A percentile compares a stretch with the other conserved stretches of the same genome.
These are phyloP conservation scores for Russula abietina DNA, from an alignment of 768 basidiomycete species.

Conservation along the genomic window DNA sequence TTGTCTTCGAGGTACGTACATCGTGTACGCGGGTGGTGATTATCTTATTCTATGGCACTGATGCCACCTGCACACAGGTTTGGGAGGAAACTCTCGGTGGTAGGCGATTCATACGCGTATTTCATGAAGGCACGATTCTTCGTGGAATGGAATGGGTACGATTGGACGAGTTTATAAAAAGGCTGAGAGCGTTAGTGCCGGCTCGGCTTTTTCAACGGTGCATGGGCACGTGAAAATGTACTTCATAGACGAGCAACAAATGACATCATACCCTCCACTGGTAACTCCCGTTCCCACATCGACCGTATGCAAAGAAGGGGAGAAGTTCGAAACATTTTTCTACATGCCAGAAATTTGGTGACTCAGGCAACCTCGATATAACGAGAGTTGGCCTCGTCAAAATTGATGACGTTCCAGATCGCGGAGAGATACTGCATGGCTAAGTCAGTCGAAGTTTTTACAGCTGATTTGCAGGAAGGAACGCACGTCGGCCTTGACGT, in stretches of 20 bases:
- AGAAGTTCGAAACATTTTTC: neutral
- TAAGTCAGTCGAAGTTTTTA: constrained; percentile 1
- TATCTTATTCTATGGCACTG: neutral
- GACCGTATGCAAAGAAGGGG: too few relatives aligned
- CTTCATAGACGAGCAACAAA: neutral
- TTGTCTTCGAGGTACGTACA: constrained; percentile 40
- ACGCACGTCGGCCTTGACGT: constrained; percentile 90
- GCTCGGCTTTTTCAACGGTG: constrained; percentile 31
- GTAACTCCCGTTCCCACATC: neutral
- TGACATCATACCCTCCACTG: neutral
- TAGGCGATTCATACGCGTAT: constrained; percentile 36
- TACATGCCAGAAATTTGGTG: neutral
- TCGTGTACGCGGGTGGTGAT: constrained; percentile 16
- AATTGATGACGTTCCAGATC: constrained; percentile 96
- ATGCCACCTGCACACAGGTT: constrained; percentile 30
- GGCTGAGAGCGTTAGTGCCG: constrained; percentile 35
- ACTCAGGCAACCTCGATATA: constrained; percentile 35
- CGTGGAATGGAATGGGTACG: constrained; percentile 34
- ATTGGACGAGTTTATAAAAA: constrained; percentile 33
- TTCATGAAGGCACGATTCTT: constrained; percentile 42
- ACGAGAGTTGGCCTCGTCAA: constrained; percentile 78
- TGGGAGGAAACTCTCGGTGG: constrained; percentile 32
- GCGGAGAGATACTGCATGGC: constrained; percentile 75
- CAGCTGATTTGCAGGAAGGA: neutral
- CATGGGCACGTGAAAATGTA: constrained; percentile 9